Percentiles rank a stretch among this genome's conserved stretches.
These are phyloP conservation scores for Albophoma yamanashiensis DNA, from an alignment of 2,329 filamentous ascomycete genomes.

Conservation along the genomic window DNA sequence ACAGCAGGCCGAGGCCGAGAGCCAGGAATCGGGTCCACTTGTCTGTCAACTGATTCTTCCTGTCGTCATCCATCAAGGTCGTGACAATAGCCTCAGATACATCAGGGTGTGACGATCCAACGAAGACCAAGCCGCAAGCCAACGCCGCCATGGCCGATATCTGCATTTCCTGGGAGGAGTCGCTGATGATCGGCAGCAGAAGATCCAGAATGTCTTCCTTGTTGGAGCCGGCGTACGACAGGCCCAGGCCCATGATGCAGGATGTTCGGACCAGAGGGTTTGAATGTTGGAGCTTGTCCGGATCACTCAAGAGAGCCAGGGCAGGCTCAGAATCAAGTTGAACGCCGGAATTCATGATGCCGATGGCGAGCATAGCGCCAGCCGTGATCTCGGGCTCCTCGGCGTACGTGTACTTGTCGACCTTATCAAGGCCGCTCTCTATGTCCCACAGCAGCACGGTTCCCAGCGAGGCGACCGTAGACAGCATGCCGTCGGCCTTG, in stretches of 20 bases:
- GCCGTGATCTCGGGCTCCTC: slow-evolving; percentile 74
- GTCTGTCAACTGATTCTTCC: slow-evolving; percentile 82
- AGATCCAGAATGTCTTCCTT: slow-evolving; percentile 79
- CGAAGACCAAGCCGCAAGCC: slow-evolving; percentile 80
- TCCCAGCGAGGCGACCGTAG: slow-evolving; percentile 86
- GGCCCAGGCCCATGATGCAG: slow-evolving; percentile 89
- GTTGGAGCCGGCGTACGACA: slow-evolving; percentile 91
- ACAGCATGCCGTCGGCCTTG: slow-evolving; percentile 96
- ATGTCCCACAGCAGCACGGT: slow-evolving; percentile 91
- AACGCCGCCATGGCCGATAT: slow-evolving; percentile 93
- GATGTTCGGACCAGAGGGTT: slow-evolving; percentile 69
- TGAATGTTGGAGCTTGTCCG: slow-evolving; percentile 68
- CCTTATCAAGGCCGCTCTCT: slow-evolving; percentile 82
- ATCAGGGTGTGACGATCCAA: slow-evolving; percentile 84
- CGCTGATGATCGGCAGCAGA: slow-evolving; percentile 77
- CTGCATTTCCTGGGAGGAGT: slow-evolving; percentile 83
- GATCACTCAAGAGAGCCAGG: slow-evolving; percentile 72
- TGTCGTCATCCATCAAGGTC: slow-evolving; percentile 87
- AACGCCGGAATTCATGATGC: slow-evolving; percentile 92
- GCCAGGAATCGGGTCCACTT: slow-evolving; percentile 98
- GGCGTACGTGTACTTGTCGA: slow-evolving; percentile 87
- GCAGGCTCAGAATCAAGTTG: slow-evolving; percentile 83
- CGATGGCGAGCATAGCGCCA: slow-evolving; percentile 83
- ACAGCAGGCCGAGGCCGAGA: slow-evolving; percentile 83
- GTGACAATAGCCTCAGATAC: slow-evolving; percentile 88